Evolutionary conservation across 345 rosid genomes (phyloP), one percentile per base, ranked within the genome.

Genomic region (Lepidium aucheri): DNA sequence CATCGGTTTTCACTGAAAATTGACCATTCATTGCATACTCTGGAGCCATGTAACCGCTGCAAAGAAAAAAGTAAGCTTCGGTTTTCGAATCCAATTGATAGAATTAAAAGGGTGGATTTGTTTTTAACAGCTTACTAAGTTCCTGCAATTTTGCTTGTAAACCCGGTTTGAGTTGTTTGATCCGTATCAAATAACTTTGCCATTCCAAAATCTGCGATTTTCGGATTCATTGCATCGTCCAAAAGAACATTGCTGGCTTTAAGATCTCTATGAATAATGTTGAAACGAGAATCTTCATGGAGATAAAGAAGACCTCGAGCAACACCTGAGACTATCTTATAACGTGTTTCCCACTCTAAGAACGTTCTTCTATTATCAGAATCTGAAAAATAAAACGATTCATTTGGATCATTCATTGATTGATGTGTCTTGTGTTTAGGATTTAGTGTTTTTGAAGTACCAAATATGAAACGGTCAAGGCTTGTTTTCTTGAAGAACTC

Each of bases 131-230:
- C 76, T 60, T 77, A 78, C 82, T 68, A 79, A 10, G 84, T 84
- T 40, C 84, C 84, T 5, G 74, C 74, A 22, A 81, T 57, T 64
- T 60, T 79, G 28, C 60, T 69, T 8, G 81, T 78, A 38, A 75
- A 63, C 5, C 46, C 67, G 7, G 32, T 30, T 28, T 70, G 65
- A 22, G 3, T 50, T 1, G 57, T 66, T 66, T 82, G 76, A 32
- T 52, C 58, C 2, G 63, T 74, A 3, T 61, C 73, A 51, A 80
- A 74, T 1, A 75, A 55, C 12, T 70, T 80, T 13, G 82, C 85
- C 68, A 70, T 63, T 28, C 89, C 89, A 51, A 84, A 84, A 60
- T 84, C 86, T 1, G 85, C 80, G 11, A 84, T 78, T 24, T 82
- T 80, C 0, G 89, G 82, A 28, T 73, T 73, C 85, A 82, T 77